Percentiles rank a stretch among this genome's conserved stretches.
Conservation (phyloP, 306 rosid genomes). For the Acacia melanoxylon region DNA sequence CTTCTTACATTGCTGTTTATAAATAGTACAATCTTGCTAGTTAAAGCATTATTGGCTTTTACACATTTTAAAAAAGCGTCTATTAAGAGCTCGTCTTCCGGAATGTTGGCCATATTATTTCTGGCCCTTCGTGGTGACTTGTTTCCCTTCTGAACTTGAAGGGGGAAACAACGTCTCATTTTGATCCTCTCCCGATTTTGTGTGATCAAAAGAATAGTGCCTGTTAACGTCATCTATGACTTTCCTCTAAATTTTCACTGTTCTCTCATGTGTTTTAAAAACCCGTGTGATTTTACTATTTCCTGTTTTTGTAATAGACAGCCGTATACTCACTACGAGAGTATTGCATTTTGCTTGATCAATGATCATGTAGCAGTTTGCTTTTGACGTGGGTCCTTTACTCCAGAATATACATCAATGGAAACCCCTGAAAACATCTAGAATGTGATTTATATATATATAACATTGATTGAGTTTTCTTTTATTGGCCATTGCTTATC, state of each 20-base stretch:
- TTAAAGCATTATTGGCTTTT: slow-evolving; percentile 1
- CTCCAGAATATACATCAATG: not conserved
- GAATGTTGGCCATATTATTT: not conserved
- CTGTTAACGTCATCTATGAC: not conserved
- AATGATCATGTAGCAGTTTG: not conserved
- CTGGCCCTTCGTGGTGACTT: not conserved
- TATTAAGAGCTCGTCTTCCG: not conserved
- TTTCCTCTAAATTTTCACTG: not conserved
- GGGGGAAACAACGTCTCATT: slow-evolving; percentile 16
- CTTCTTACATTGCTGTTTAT: not conserved
- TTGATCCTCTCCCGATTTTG: too few relatives aligned
- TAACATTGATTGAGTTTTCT: not conserved
- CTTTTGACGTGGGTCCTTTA: not conserved
- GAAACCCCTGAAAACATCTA: not conserved
- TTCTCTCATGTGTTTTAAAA: not conserved
- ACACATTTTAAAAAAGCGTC: too few relatives aligned
- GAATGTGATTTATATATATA: not conserved
- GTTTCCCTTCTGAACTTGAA: not conserved
- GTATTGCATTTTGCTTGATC: not conserved
- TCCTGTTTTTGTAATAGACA: not conserved
- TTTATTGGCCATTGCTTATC: not conserved
- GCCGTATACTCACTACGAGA: not conserved
- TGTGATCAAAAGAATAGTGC: not conserved
- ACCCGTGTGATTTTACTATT: not conserved
- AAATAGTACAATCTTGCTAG: not conserved